Base-by-base conservation (phyloP, 2,329 filamentous ascomycete genomes). In the Ophiocordyceps camponoti-leonardi region DNA sequence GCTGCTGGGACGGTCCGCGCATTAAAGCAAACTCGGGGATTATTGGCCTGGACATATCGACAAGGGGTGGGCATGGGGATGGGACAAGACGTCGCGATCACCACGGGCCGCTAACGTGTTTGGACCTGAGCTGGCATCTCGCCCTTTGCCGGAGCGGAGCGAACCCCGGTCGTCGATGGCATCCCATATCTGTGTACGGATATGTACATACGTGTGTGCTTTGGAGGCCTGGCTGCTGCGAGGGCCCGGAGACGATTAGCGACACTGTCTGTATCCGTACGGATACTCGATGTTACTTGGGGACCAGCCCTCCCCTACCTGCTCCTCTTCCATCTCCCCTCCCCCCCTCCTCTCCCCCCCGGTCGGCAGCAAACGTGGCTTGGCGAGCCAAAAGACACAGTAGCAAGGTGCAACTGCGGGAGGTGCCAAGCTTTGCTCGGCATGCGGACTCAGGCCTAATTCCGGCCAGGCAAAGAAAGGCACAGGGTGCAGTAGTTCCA, bases 21-120 rank as follows among this genome's bases (percentile, higher is more conserved):
- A 59, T 62, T 64, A 64, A 64, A 65, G 57, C 64, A 65, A 58
- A 64, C 62, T 67, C 65, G 66, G 66, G 48, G 64, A 67, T 65
- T 68, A 68, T 67, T 63, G 64, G 35, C 65, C 59, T 67, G 57
- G 23, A 48, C 41, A 63, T 63, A 61, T 48, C 45, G 58, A 56
- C 55, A 51, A 51, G 49, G 45, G 55, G 57, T 37, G 41, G 54
- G 57, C 58, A 61, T 63, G 64, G 55, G 58, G 57, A 39, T 42
- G 40, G 58, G 58, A 39, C 33, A 39, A 57, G 57, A 55, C 37
- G 54, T 59, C 57, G 55, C 57, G 59, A 63, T 65, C 60, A 64
- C 58, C 56, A 60, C 56, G 56, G 58, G 54, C 60, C 35, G 56
- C 61, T 63, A 64, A 63, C 56, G 58, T 62, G 61, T 64, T 63